phyloP scores from a whole-genome alignment of 805 yeast genomes.

The Candida chauliodis region DNA sequence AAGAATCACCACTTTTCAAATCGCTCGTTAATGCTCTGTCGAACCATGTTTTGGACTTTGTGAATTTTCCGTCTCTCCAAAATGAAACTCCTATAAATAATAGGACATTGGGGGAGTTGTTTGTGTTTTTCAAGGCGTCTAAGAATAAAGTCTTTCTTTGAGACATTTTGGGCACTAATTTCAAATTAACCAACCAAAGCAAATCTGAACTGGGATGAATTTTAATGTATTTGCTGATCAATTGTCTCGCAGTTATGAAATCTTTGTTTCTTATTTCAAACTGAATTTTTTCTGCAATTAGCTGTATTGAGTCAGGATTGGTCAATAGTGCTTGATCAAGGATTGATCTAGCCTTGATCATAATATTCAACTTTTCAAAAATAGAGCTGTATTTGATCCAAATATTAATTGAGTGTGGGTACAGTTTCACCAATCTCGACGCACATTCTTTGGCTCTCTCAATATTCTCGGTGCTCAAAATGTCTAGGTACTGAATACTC shows the following conservation, averaged over 20 bases:
- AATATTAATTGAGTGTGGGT: constrained; percentile 42
- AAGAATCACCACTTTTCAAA: constrained; percentile 64
- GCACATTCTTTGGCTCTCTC: constrained; percentile 46
- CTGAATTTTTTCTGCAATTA: constrained; percentile 57
- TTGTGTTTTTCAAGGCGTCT: constrained; percentile 68
- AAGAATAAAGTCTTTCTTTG: constrained; percentile 55
- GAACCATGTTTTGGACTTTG: constrained; percentile 71
- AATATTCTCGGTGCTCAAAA: constrained; percentile 32
- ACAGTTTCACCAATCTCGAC: constrained; percentile 44
- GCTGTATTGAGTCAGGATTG: constrained; percentile 44
- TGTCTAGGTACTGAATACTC: constrained; percentile 60
- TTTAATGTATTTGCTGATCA: constrained; percentile 57
- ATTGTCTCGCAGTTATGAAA: constrained; percentile 46
- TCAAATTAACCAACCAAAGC: constrained; percentile 65
- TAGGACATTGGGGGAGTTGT: constrained; percentile 57
- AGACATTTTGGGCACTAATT: constrained; percentile 43
- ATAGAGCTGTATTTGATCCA: constrained; percentile 54
- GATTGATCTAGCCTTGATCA: constrained; percentile 64
- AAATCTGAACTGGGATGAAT: constrained; percentile 54
- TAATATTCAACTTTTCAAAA: constrained; percentile 42
- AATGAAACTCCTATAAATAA: constrained; percentile 64
- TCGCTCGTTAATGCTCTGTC: constrained; percentile 59
- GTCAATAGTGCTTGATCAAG: constrained; percentile 63
- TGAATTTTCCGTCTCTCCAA: constrained; percentile 59
- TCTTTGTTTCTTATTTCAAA: constrained; percentile 56